Base-by-base conservation (phyloP, 208 protist genomes). In the Zelonia costaricensis region DNA sequence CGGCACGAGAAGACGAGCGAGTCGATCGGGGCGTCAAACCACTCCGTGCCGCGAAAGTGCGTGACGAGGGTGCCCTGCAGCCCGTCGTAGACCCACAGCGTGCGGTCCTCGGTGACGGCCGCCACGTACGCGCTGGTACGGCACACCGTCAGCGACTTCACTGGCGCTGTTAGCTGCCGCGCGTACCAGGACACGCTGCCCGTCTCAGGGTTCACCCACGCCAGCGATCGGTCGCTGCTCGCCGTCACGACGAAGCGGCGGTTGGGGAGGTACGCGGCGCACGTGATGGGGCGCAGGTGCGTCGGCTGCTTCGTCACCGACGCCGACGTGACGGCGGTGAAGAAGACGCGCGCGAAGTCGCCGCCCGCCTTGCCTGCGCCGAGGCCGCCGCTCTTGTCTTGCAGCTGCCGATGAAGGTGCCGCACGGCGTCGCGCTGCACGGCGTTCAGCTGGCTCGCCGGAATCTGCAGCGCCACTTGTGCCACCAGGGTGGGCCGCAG, bases 81-180 rank as follows among this genome's bases (percentile, higher is more conserved):
- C 13, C 79, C 80, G 66, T 95, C 89, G 62, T 83, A 91, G 25
- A 95, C 62, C 52, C 78, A 82, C 40, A 91, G 51, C 3, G 72
- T 78, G 43, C 86, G 86, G 46, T 93, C 84, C 48, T 78, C 73
- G 7, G 82, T 75, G n/a, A 91, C 46, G 18, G 69, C 76, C 6
- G 75, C 71, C 9, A 88, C 74, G 61, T 95, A 95, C 23, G 77
- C 70, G 43, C 79, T 86, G 16, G 85, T 95, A 44, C 74, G 57
- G 56, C 61, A 58, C 39, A 70, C 43, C 3, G 49, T 58, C 4
- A 74, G 45, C 2, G 54, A 66, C 61, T 57, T 40, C 42, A 74
- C 52, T 30, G 65, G 47, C 28, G 66, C 53, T 25, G 62, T 62
- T 9, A 52, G 84, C 27, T 84, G 77, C 28, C 77, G 58, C 16